These are phyloP conservation scores for Russula brevipes DNA, from an alignment of 768 basidiomycete species.

Conservation along the genomic window DNA sequence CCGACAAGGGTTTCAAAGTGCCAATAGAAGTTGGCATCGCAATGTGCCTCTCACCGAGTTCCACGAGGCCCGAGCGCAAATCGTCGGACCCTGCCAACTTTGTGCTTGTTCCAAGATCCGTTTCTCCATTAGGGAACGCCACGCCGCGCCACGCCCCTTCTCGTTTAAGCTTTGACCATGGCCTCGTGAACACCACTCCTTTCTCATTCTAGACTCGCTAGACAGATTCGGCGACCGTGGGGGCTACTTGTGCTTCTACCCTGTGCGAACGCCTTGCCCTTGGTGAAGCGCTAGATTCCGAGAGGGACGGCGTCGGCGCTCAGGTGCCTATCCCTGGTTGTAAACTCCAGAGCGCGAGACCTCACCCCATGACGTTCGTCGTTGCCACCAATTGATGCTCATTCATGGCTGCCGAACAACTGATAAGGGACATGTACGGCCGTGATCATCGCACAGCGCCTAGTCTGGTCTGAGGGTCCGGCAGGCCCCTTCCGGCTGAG, in stretches of 20 bases:
- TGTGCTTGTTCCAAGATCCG: conserved; percentile 6
- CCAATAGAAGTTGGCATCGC: background rate
- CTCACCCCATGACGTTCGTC: conserved; percentile 2
- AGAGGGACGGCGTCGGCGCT: background rate
- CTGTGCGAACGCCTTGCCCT: background rate
- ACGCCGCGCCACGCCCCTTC: conserved; percentile 9
- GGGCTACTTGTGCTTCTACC: background rate
- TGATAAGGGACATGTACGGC: background rate
- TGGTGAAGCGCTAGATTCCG: background rate
- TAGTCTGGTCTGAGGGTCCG: background rate
- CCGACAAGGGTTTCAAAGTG: background rate
- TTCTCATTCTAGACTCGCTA: conserved; percentile 2
- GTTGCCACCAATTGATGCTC: background rate
- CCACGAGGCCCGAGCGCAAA: background rate
- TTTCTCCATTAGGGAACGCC: conserved; percentile 17
- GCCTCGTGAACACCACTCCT: conserved; percentile 6
- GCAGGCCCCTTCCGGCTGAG: background rate
- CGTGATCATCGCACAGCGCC: background rate
- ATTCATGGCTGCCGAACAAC: background rate
- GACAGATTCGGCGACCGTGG: background rate
- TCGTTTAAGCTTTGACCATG: conserved; percentile 7
- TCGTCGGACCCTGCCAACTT: conserved; percentile 9
- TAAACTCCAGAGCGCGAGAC: background rate
- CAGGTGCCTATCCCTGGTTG: background rate
- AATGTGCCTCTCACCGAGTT: background rate